phyloP scores from a whole-genome alignment of 75 land plant genomes.

The Chamaecyparis obtusa region DNA sequence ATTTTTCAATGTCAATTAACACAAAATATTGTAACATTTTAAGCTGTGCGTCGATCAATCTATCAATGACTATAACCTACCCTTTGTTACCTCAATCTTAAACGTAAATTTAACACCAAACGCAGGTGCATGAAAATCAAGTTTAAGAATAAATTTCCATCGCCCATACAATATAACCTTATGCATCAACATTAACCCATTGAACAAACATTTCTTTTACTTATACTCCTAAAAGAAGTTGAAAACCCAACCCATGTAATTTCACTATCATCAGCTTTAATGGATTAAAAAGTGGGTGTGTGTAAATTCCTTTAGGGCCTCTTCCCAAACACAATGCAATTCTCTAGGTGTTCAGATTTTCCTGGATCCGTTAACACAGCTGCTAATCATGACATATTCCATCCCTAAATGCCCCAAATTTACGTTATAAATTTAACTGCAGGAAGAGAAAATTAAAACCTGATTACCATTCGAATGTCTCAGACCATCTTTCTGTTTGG shows the following conservation, averaged over 20 bases:
- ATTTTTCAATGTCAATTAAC: neutral
- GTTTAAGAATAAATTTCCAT: neutral
- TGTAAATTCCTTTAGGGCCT: neutral
- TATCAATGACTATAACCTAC: neutral
- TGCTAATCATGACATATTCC: neutral
- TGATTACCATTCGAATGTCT: neutral
- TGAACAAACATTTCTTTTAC: neutral
- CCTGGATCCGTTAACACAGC: conserved; percentile 2
- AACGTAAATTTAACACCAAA: neutral
- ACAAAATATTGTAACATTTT: neutral
- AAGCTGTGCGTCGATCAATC: neutral
- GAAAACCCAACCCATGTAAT: neutral
- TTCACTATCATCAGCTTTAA: neutral
- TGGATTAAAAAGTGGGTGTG: neutral
- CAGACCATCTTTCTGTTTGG: neutral
- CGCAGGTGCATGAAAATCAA: neutral
- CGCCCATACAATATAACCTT: neutral
- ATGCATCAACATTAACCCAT: neutral
- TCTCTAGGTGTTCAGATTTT: neutral
- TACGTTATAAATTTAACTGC: neutral
- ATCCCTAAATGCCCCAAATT: neutral
- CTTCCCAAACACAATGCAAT: neutral
- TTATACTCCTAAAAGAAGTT: neutral
- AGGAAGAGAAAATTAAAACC: neutral
- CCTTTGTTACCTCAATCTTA: neutral